Percentiles rank a stretch among this genome's conserved stretches.
These are phyloP conservation scores for Ambrosia artemisiifolia DNA, from an alignment of 129 eudicot species.

Conservation along the genomic window DNA sequence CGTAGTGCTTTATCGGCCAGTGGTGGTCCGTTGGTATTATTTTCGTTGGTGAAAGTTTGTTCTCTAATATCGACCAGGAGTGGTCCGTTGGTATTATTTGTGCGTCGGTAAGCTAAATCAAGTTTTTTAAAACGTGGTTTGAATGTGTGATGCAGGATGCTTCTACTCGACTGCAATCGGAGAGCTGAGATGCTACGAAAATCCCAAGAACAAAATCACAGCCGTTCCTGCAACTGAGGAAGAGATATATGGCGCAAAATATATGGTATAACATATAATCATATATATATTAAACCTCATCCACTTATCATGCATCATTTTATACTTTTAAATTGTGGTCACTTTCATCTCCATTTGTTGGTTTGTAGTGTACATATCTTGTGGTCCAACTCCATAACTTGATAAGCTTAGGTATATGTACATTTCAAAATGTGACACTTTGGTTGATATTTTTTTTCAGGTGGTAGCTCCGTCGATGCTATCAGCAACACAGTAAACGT, in stretches of 20 bases:
- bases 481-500: slow-evolving; percentile 66
- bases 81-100: too few species aligned
- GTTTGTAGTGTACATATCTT: not conserved
- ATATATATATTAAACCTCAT: not conserved
- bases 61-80: too few species aligned
- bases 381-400: slow-evolving; percentile 15
- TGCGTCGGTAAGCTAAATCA: not conserved
- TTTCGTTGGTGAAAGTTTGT: too few species aligned
- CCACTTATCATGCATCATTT: slow-evolving; percentile 2
- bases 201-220: slow-evolving; percentile 92
- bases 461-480: slow-evolving; percentile 69
- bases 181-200: slow-evolving; percentile 85
- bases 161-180: slow-evolving; percentile 81
- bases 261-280: slow-evolving; percentile 54
- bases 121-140: not conserved
- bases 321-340: not conserved
- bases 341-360: not conserved
- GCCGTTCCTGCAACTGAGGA: slow-evolving; percentile 97
- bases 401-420: slow-evolving; percentile 25
- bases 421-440: slow-evolving; percentile 12
- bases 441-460: slow-evolving; percentile 41
- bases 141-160: slow-evolving; percentile 54
- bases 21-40: too few species aligned
- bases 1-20: too few species aligned
- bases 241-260: slow-evolving; percentile 95